Percentiles rank a stretch among this genome's conserved stretches.
phyloP scores from a whole-genome alignment of 2,329 filamentous ascomycete species.

The Cladosporium colombiae region DNA sequence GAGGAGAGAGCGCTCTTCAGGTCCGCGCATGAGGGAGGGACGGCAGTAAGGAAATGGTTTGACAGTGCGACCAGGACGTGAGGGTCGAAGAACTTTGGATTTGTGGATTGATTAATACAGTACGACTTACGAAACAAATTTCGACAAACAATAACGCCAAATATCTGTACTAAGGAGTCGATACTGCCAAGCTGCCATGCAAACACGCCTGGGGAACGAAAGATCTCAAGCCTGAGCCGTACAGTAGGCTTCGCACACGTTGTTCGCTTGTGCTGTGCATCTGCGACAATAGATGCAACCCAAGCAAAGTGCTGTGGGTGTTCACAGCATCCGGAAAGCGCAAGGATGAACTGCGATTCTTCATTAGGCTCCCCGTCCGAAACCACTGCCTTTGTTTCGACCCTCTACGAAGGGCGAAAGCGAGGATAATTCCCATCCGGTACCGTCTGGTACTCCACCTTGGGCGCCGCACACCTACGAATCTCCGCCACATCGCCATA shows the following conservation, averaged over 20 bases:
- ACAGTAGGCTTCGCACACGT: neutral
- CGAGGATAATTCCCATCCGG: neutral
- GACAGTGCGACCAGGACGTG: conserved; percentile 29
- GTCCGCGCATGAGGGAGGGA: conserved; percentile 50
- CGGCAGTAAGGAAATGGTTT: conserved; percentile 48
- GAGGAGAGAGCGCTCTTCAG: conserved; percentile 69
- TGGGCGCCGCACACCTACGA: neutral
- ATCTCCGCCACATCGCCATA: neutral
- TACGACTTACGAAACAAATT: neutral
- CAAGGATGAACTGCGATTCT: too few relatives aligned
- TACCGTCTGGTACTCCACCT: neutral
- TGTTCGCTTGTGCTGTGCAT: neutral
- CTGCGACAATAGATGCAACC: neutral
- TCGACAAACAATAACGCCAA: neutral
- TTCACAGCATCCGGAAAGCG: neutral
- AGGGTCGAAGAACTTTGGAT: neutral
- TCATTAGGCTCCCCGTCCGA: neutral
- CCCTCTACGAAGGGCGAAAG: neutral
- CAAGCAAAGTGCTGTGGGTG: neutral
- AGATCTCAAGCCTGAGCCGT: neutral
- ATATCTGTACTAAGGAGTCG: neutral
- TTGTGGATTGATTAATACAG: neutral
- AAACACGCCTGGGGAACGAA: neutral
- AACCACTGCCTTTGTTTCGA: neutral
- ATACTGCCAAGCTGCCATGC: neutral